Conservation (phyloP, 2,329 filamentous ascomycete species). For the Beauveria medogensis region DNA sequence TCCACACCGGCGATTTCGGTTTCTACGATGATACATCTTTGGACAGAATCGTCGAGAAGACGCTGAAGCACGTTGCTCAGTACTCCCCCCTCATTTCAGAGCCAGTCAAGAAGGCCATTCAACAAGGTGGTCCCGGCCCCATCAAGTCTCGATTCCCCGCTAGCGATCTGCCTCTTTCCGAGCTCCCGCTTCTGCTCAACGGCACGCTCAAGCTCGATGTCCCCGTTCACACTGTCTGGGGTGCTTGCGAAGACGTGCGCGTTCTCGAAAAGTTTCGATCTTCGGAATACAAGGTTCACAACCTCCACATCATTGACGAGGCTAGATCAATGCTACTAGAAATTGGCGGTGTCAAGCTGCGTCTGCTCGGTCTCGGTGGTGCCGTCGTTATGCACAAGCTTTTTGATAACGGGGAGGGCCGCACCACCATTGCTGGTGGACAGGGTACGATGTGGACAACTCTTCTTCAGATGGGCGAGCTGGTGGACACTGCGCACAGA, state of each 20-base stretch:
- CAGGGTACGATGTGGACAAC: slow-evolving; percentile 99
- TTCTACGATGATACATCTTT: slow-evolving; percentile 97
- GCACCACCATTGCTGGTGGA: slow-evolving; percentile 94
- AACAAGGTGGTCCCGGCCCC: slow-evolving; percentile 59
- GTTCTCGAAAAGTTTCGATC: slow-evolving; percentile 96
- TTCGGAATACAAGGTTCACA: slow-evolving; percentile 94
- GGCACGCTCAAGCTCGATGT: slow-evolving; percentile 88
- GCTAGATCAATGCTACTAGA: slow-evolving; percentile 92
- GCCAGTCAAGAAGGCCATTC: slow-evolving; percentile 59
- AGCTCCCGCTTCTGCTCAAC: slow-evolving; percentile 80
- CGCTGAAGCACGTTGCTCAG: slow-evolving; percentile 94
- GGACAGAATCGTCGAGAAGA: slow-evolving; percentile 97
- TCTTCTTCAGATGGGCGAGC: slow-evolving; percentile 91
- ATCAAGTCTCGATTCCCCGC: slow-evolving; percentile 81
- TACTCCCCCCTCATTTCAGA: slow-evolving; percentile 93
- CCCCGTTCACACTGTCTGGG: slow-evolving; percentile 98
- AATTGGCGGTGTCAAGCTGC: slow-evolving; percentile 90
- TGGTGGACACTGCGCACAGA: slow-evolving; percentile 94
- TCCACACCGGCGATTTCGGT: slow-evolving; percentile 97
- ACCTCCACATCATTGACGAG: slow-evolving; percentile 97
- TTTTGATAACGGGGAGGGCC: slow-evolving; percentile 95
- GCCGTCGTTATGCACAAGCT: slow-evolving; percentile 99
- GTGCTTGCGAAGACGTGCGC: slow-evolving; percentile 94
- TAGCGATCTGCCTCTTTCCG: slow-evolving; percentile 80
- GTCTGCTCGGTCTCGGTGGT: slow-evolving; percentile 84